Conservation (phyloP, 257 asterid species). For the Linaria vulgaris region DNA sequence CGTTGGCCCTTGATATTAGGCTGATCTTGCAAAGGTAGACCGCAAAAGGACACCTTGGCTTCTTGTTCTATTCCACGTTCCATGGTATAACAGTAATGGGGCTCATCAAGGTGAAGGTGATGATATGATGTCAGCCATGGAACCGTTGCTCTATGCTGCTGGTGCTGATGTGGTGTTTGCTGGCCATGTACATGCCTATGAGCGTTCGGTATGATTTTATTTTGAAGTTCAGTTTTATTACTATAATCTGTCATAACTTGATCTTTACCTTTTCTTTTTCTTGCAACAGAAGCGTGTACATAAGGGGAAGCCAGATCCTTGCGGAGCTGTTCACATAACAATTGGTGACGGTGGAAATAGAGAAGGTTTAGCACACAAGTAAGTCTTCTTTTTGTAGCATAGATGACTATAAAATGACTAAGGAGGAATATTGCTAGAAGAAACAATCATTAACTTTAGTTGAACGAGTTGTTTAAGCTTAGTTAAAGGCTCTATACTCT, state of each 20-base stretch:
- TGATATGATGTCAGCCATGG: slow-evolving; percentile 78
- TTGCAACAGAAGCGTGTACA: slow-evolving; percentile 60
- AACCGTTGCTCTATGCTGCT: slow-evolving; percentile 70
- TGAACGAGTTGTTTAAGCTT: background rate
- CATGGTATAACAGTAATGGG: slow-evolving; percentile 88
- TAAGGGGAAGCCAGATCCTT: slow-evolving; percentile 54
- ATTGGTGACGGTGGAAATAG: slow-evolving; percentile 95
- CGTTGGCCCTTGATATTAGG: slow-evolving; percentile 42
- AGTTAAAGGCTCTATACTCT: background rate
- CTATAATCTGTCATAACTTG: slow-evolving; percentile 7
- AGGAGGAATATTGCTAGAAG: background rate
- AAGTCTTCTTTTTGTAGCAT: slow-evolving; percentile 30
- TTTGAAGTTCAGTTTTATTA: background rate
- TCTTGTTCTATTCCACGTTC: slow-evolving; percentile 71
- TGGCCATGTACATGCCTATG: slow-evolving; percentile 98
- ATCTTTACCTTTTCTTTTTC: slow-evolving; percentile 17
- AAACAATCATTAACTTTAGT: background rate
- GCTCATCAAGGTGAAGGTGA: slow-evolving; percentile 96
- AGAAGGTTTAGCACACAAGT: slow-evolving; percentile 85
- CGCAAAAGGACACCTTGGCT: slow-evolving; percentile 83
- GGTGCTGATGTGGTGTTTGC: slow-evolving; percentile 67
- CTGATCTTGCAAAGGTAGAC: slow-evolving; percentile 68
- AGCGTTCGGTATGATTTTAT: slow-evolving; percentile 66
- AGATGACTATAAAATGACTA: background rate
- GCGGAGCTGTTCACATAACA: slow-evolving; percentile 86